Evolutionary conservation across 2,329 filamentous ascomycete species (phyloP), one percentile per base, ranked within the genome.

Genomic region (Elsinoe australis): DNA sequence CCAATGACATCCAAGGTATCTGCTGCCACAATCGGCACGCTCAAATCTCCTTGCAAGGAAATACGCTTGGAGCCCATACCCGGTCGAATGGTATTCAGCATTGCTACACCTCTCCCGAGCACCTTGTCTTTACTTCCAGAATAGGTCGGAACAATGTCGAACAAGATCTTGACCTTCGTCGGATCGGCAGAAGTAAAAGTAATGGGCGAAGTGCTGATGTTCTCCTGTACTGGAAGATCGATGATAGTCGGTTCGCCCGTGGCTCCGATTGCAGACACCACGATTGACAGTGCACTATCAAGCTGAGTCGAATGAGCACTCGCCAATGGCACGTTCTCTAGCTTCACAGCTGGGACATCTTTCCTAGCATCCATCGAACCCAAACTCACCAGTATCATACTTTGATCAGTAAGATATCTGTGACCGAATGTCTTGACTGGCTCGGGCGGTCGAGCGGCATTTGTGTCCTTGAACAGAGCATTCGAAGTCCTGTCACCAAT

Each of bases 401-500:
- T 86, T 59, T 94, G 83, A 45, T 94, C 80, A 14, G 81, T 94
- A 44, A 98, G 75, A 66, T 96, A 98, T 47, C 90, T 81, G 71
- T 98, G 92, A 49, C 92, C 92, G 65, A 96, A 98, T 1, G 87
- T 86, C 67, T 96, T 96, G 55, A 96, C 78, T 4, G 89, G 83
- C 54, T 95, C 87, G 2, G 81, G 71, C 5, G 74, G 68, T 54
- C 52, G 58, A 64, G 54, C 53, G 32, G 35, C 49, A 52, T 56
- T 59, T n/a, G 53, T 54, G 42, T 71, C 66, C 49, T 69, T 66
- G 6, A 64, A 59, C 49, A 67, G 51, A 29, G 53, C 57, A 39
- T 64, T 64, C 8, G 63, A 66, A 22, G 66, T 64, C 32, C 69
- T 63, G 46, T 73, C 70, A 34, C 70, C 70, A 3, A 74, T 74